A percentile compares a stretch with the other conserved stretches of the same genome.
These are phyloP conservation scores for Aspergillus latus DNA, from an alignment of 2,329 filamentous ascomycete genomes.

Conservation along the genomic window DNA sequence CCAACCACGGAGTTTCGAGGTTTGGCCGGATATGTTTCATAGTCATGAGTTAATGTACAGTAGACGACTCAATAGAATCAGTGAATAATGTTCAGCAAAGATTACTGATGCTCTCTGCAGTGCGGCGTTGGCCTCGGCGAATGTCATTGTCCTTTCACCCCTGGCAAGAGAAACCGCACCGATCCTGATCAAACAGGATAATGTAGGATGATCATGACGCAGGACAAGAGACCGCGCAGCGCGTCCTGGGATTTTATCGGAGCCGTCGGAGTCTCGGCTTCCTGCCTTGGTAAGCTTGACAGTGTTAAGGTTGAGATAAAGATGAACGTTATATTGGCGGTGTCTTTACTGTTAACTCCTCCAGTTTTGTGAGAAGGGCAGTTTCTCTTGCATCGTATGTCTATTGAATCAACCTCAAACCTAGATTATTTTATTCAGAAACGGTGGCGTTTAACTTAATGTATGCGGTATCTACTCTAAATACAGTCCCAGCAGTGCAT, in stretches of 20 bases:
- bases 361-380: too few species aligned
- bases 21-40: neutral
- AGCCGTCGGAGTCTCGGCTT: conserved; percentile 3
- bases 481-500: too few species aligned
- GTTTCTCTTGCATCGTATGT: too few species aligned
- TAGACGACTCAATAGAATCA: conserved; percentile 21
- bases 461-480: too few species aligned
- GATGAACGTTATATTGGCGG: neutral
- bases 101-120: too few species aligned
- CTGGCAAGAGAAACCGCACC: too few species aligned
- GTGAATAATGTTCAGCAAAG: too few species aligned
- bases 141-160: neutral
- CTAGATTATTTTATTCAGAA: neutral
- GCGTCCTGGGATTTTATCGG: neutral
- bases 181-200: neutral
- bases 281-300: conserved; percentile 1
- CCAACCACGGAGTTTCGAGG: neutral
- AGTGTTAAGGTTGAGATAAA: neutral
- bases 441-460: too few species aligned
- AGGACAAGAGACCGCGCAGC: neutral
- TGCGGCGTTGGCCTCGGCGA: neutral
- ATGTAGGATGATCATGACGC: conserved; percentile 3
- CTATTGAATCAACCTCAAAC: too few species aligned
- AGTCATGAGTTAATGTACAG: conserved; percentile 19
- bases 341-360: neutral